Conservation (phyloP, 345 rosid species). For the Pistacia atlantica region DNA sequence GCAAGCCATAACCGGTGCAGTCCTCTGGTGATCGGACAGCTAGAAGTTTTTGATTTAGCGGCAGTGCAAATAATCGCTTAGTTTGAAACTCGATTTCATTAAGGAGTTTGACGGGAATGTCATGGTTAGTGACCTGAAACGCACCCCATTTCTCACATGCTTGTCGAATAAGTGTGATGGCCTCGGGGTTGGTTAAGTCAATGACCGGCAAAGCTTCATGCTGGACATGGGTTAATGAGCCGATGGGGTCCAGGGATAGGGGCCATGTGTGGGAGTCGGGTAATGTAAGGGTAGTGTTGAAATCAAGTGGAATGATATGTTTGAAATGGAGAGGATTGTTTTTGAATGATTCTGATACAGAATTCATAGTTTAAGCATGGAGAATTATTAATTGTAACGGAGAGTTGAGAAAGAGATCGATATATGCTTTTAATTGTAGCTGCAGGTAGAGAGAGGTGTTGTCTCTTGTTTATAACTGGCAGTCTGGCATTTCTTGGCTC, state of each 20-base stretch:
- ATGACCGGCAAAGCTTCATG: slow-evolving; percentile 46
- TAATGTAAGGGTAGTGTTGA: slow-evolving; percentile 10
- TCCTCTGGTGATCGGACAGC: slow-evolving; percentile 56
- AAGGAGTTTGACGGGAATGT: slow-evolving; percentile 49
- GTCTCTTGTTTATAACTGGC: not conserved
- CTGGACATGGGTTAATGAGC: not conserved
- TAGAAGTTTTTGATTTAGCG: slow-evolving; percentile 51
- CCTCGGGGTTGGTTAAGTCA: slow-evolving; percentile 47
- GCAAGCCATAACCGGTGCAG: slow-evolving; percentile 62
- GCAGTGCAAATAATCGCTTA: slow-evolving; percentile 58
- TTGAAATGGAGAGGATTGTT: slow-evolving; percentile 8
- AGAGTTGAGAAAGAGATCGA: not conserved
- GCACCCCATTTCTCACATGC: slow-evolving; percentile 80
- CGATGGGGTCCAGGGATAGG: not conserved
- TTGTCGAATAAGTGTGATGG: slow-evolving; percentile 34
- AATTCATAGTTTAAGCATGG: slow-evolving; percentile 12
- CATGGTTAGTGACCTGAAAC: slow-evolving; percentile 76
- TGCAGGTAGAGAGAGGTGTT: not conserved
- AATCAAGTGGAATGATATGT: slow-evolving; percentile 30
- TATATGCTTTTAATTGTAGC: not conserved
- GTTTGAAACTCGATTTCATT: slow-evolving; percentile 37
- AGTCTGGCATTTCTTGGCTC: not conserved
- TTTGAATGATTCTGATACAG: slow-evolving; percentile 24
- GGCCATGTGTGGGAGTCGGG: slow-evolving; percentile 33
- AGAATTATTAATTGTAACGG: not conserved